phyloP scores from a whole-genome alignment of 306 rosid genomes.

The Corylus heterophylla region DNA sequence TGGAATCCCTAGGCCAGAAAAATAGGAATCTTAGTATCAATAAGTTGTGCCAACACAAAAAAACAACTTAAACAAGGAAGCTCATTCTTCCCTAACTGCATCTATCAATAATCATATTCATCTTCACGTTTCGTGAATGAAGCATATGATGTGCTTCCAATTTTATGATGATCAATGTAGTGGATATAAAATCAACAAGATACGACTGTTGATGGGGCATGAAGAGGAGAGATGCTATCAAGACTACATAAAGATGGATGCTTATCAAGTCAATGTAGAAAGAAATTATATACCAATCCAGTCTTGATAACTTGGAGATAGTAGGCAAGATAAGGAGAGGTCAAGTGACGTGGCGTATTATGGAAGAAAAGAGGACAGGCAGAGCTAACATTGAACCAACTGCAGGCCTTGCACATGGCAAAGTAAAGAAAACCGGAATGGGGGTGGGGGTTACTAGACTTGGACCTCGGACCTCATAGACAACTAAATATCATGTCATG shows the following conservation, averaged over 20 bases:
- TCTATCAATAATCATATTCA: background rate
- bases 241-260: background rate
- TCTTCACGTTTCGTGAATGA: background rate
- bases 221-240: background rate
- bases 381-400: background rate
- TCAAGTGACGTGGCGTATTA: background rate
- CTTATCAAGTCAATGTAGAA: background rate
- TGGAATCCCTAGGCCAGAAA: background rate
- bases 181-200: background rate
- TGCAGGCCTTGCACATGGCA: background rate
- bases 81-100: background rate
- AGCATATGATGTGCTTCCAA: background rate
- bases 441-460: background rate
- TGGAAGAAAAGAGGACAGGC: background rate
- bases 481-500: slow-evolving; percentile 16
- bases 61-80: background rate
- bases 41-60: background rate
- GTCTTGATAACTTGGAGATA: background rate
- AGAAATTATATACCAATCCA: background rate
- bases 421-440: background rate
- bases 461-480: background rate
- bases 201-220: background rate
- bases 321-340: background rate
- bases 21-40: background rate
- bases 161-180: background rate